Percentiles rank a stretch among this genome's conserved stretches.
These are phyloP conservation scores for Termitomyces sp. DNA, from an alignment of 768 basidiomycete species.

Conservation along the genomic window DNA sequence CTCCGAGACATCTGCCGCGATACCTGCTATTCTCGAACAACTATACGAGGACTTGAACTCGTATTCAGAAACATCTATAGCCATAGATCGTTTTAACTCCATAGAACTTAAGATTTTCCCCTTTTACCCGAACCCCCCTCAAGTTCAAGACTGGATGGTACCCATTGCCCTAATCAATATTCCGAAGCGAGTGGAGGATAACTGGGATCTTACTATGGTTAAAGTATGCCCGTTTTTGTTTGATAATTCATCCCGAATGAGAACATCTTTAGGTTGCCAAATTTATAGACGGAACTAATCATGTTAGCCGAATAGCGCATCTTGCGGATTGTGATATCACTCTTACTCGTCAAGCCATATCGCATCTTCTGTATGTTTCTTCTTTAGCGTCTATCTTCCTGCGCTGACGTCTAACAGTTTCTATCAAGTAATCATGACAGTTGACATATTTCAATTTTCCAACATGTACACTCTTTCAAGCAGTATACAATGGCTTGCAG, in stretches of 20 bases:
- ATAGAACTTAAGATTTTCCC: constrained; percentile 96
- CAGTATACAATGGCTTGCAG: constrained; percentile 81
- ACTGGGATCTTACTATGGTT: constrained; percentile 94
- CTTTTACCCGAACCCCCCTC: constrained; percentile 90
- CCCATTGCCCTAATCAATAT: constrained; percentile 87
- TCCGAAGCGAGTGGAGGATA: constrained; percentile 73
- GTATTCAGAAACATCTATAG: constrained; percentile 93
- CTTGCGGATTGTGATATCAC: constrained; percentile 84
- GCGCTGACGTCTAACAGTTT: constrained; percentile 45
- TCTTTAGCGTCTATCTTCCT: background rate
- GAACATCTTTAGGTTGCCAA: constrained; percentile 52
- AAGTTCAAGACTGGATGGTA: constrained; percentile 92
- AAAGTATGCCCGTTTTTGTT: constrained; percentile 42
- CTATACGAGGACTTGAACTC: constrained; percentile 97
- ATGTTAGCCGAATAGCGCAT: constrained; percentile 86
- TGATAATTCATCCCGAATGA: background rate
- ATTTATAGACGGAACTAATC: constrained; percentile 87
- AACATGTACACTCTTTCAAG: constrained; percentile 94
- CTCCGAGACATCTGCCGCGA: constrained; percentile 54
- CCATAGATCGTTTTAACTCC: constrained; percentile 87
- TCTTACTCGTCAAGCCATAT: constrained; percentile 79
- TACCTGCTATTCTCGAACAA: constrained; percentile 88
- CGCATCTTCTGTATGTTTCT: constrained; percentile 76
- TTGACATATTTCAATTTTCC: constrained; percentile 96
- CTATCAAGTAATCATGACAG: constrained; percentile 94